Evolutionary conservation across 1,139 yeast genomes (phyloP), one percentile per base, ranked within the genome.

Genomic region (Zygotorulaspora mrakii): DNA sequence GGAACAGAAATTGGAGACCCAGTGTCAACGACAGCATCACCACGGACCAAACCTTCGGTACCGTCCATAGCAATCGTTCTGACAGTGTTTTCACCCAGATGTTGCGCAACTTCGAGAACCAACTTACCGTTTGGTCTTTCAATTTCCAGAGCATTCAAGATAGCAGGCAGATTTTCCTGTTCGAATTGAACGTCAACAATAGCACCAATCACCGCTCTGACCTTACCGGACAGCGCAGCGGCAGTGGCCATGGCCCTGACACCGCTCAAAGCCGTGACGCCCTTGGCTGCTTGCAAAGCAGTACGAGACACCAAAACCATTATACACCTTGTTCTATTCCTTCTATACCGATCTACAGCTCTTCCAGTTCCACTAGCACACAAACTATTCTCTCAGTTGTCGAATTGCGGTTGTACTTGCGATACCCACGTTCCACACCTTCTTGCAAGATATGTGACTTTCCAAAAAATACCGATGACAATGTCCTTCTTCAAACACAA

Each of bases 1-100:
- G 98, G 98, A 62, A 91, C 94, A 61, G 96, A 82, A 69, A 91
- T 91, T 72, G 98, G 98, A 55, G 96, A 79, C 71, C 98, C 98
- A 54, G 97, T 89, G 76, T 91, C 98, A 56, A 68, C 61, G 65
- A 91, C 98, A 48, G 75, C 50, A 66, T 86, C 83, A 71, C 98
- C 98, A 82, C 98, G 91, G 64, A 88, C 96, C 67, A 91, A 83
- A 87, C 98, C 98, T 73, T 91, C 97, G 62, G 98, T 91, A 85
- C 97, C 98, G 74, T 91, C 98, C 98, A 91, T 91, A 69, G 98
- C 97, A 85, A 91, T 91, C 68, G 98, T 85, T 82, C 98, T 89
- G 70, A 91, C 97, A 64, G 97, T 85, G 86, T 88, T 88, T 78
- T 91, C 98, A 79, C 98, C 98, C 74, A 91, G 81, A 74, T 91